Base-by-base conservation (phyloP, 2,329 filamentous ascomycete species). In the Metarhizium brunneum region DNA sequence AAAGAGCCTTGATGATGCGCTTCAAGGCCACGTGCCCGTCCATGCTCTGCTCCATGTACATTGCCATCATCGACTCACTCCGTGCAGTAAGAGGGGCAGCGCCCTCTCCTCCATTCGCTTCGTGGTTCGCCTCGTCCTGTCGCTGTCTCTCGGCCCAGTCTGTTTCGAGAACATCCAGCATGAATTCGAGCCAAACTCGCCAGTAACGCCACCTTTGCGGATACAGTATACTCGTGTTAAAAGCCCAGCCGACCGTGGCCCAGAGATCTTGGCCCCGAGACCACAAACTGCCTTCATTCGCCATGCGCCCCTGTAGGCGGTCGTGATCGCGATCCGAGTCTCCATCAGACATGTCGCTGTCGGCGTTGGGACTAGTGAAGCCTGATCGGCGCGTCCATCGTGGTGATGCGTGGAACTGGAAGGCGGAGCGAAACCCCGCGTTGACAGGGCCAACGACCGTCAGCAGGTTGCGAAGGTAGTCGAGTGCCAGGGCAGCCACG, bases 241-340 rank as follows among this genome's bases (percentile, higher is more conserved):
- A 91, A 0, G 89, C 87, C 94, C 94, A 97, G 3, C 92, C 94
- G 0, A 94, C 80, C 0, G 89, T 82, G 47, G 85, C 81, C 90
- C 94, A 99, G 64, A 97, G 95, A 66, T 95, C 90, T 58, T 88
- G 84, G 1, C 87, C 88, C n/a, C 82, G 80, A 16, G 73, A 74
- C 83, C 88, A 96, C 2, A 96, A 60, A 35, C 87, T 86, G 47
- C 83, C 78, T 14, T 79, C 74, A 52, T 82, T 80, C 1, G 86
- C 85, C 56, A 90, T 76, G 10, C 78, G 76, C 6, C 82, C 77
- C 47, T 76, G 74, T 40, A 91, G 71, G 10, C 73, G 71, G 49
- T 80, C 79, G 0, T 75, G 74, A 2, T 81, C 78, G 11, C 73
- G 69, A 6, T 75, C 73, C 10, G 74, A 68, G 10, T 71, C 70